These are phyloP conservation scores for Eimeria praecox DNA, from an alignment of 169 alveolate species.

Conservation along the genomic window DNA sequence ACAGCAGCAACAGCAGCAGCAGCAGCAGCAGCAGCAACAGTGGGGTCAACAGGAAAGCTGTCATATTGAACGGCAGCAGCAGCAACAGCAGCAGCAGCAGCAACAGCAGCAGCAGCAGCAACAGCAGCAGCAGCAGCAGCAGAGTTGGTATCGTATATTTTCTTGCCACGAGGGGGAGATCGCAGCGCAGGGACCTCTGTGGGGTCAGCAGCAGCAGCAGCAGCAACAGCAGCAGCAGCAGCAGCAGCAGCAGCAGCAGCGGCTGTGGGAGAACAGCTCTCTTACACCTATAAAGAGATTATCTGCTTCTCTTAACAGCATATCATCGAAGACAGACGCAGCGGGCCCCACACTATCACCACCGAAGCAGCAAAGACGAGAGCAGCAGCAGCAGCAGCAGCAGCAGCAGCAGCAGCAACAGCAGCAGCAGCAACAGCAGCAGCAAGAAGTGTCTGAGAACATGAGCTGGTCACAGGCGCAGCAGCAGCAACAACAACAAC, in stretches of 20 bases:
- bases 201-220: constrained; percentile 23
- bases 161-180: not conserved
- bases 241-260: constrained; percentile 28
- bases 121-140: too few relatives aligned
- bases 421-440: constrained; percentile 37
- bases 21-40: constrained; percentile 34
- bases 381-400: constrained; percentile 43
- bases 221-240: constrained; percentile 42
- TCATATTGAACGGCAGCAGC: not conserved
- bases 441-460: too few relatives aligned
- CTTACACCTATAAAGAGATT: not conserved
- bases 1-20: constrained; percentile 15
- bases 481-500: too few relatives aligned
- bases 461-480: not conserved
- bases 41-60: too few relatives aligned
- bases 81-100: constrained; percentile 49
- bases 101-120: constrained; percentile 33
- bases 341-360: not conserved
- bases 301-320: not conserved
- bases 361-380: too few relatives aligned
- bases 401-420: not conserved
- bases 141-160: too few relatives aligned
- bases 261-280: not conserved
- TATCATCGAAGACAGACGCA: not conserved
- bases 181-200: not conserved